Base-by-base conservation (phyloP, 2,329 filamentous ascomycete genomes). In the Sporothrix variecibatus region DNA sequence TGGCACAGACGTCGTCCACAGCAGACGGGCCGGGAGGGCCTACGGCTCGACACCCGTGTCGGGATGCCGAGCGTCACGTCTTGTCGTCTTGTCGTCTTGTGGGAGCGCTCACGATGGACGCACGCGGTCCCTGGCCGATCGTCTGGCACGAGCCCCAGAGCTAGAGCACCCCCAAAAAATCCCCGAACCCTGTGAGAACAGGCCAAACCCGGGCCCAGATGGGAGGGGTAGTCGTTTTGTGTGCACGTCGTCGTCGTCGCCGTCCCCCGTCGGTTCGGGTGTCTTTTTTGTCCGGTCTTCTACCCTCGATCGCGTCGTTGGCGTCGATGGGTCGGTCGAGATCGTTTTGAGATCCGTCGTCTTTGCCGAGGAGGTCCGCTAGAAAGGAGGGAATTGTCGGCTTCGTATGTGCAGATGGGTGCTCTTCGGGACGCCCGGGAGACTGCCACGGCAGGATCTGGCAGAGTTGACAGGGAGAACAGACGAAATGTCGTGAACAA, bases 131-230 rank as follows among this genome's bases (percentile, higher is more conserved):
- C 72, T 69, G 40, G 67, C 46, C 53, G 26, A 76, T 67, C 34
- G 77, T 80, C 82, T 82, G 82, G 82, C 81, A 76, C 77, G n/a
- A 76, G 76, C 79, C 82, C 82, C 82, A 83, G 81, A 82, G 80
- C 82, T 81, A 83, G 76, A 80, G 82, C 78, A 78, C 78, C 73
- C 78, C 80, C 79, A 79, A 78, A 78, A n/a, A n/a, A n/a, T n/a
- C 78, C 78, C 79, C 78, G 79, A 82, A 81, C 81, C 82, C 83
- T 83, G 80, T 81, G 81, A 79, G 78, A 60, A 64, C 46, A 20
- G 38, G 64, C 26, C 53, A 56, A 58, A 38, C 56, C 70, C 51
- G 40, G 38, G n/a, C n/a, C n/a, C n/a, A n/a, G n/a, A n/a, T n/a
- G n/a, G n/a, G n/a, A n/a, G n/a, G n/a, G n/a, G n/a, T n/a, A n/a